phyloP scores from a whole-genome alignment of 768 basidiomycete genomes.

The Macrocybe gigantea region DNA sequence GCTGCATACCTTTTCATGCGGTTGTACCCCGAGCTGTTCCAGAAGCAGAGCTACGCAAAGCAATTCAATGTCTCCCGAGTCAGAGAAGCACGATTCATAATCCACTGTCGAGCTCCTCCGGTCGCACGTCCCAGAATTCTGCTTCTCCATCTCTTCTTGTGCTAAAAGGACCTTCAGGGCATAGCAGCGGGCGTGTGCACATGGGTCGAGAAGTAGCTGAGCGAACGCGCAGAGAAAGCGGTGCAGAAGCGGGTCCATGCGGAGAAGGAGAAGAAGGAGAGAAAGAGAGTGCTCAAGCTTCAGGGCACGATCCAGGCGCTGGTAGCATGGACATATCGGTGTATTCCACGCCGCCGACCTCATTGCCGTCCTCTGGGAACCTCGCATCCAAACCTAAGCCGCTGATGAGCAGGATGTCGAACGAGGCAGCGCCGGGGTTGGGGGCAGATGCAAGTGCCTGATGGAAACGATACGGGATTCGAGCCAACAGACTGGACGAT shows the following conservation, averaged over 20 bases:
- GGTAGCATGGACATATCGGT: constrained; percentile 16
- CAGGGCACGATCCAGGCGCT: constrained; percentile 17
- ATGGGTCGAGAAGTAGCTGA: constrained; percentile 39
- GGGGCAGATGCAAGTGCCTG: not conserved
- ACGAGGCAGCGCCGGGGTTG: constrained; percentile 16
- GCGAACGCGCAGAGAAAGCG: constrained; percentile 25
- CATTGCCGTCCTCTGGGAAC: constrained; percentile 26
- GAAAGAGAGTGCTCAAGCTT: constrained; percentile 16
- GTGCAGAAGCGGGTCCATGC: constrained; percentile 24
- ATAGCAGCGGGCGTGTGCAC: constrained; percentile 25
- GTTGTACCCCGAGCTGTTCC: constrained; percentile 31
- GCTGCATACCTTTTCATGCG: constrained; percentile 41
- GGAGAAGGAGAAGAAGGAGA: constrained; percentile 19
- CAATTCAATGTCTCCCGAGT: no score
- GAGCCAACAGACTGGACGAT: no score
- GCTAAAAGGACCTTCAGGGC: constrained; percentile 30
- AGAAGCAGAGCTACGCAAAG: not conserved
- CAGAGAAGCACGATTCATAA: no score
- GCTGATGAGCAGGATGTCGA: constrained; percentile 22
- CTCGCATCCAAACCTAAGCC: constrained; percentile 20
- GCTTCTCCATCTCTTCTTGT: constrained; percentile 26
- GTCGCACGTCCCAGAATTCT: not conserved
- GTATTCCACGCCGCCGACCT: constrained; percentile 29
- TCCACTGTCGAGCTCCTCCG: not conserved
- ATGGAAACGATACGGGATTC: not conserved